Percentiles rank a stretch among this genome's conserved stretches.
These are phyloP conservation scores for Protostelium mycophagum DNA, from an alignment of 78 protist species.

Conservation along the genomic window DNA sequence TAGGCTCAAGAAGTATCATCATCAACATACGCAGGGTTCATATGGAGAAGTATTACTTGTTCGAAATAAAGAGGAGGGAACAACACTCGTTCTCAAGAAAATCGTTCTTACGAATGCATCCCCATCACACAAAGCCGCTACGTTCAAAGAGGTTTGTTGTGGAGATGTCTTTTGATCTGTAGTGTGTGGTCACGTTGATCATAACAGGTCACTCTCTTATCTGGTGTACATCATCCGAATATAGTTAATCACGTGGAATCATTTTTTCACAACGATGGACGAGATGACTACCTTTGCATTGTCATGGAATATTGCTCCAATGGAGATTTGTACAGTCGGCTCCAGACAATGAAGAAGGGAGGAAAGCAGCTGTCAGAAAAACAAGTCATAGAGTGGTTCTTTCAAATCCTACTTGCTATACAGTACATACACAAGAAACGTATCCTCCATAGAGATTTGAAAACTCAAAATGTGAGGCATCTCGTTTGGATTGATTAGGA, in stretches of 20 bases:
- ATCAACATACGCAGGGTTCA: conserved; percentile 11
- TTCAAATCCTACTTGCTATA: conserved; percentile 36
- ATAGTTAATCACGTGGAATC: conserved; percentile 53
- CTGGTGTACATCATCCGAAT: conserved; percentile 40
- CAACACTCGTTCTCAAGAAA: conserved; percentile 42
- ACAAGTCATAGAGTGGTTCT: conserved; percentile 58
- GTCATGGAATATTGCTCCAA: conserved; percentile 54
- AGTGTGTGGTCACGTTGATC: too few species aligned
- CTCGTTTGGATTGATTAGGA: background rate
- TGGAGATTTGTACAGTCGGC: conserved; percentile 37
- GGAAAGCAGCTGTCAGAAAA: conserved; percentile 33
- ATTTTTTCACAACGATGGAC: conserved; percentile 12
- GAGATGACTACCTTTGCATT: conserved; percentile 32
- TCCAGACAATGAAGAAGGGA: conserved; percentile 9
- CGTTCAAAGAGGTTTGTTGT: conserved; percentile 22
- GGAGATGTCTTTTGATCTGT: background rate
- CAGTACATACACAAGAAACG: conserved; percentile 31
- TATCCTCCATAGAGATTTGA: conserved; percentile 50
- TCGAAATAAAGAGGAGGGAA: conserved; percentile 14
- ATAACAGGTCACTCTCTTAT: conserved; percentile 8
- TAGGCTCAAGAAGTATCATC: background rate
- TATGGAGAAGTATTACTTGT: conserved; percentile 55
- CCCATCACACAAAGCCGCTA: background rate
- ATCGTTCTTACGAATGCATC: conserved; percentile 28
- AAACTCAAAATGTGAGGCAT: conserved; percentile 33